Base-by-base conservation (phyloP, 257 asterid species). In the Datura wrightii region DNA sequence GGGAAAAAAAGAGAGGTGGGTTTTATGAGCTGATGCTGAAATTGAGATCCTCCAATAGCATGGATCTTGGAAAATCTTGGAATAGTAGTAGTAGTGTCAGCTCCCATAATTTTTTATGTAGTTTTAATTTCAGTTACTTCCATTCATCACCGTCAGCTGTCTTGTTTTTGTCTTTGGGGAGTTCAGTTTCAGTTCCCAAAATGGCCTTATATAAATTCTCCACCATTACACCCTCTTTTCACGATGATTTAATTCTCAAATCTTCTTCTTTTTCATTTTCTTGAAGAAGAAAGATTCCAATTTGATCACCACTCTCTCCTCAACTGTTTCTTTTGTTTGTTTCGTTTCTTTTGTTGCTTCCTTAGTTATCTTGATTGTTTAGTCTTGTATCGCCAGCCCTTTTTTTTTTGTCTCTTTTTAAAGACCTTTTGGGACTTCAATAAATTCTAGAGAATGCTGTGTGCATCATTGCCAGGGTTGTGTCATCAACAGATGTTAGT, bases 161-260 rank as follows among this genome's bases (percentile, higher is more conserved):
- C 85, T 88, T 90, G 91, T 92, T 65, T 89, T 88, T 84, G 50
- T 84, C 87, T 85, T 82, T 60, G 87, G 92, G 91, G 90, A 83
- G 86, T 87, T 88, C 79, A 80, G 34, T 89, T 87, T 87, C 90
- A 85, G 86, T 87, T 48, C 80, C 84, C 84, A 86, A 82, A 86
- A 90, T 91, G 94, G 89, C 83, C 84, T 65, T 89, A 65, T 79
- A 24, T 82, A 52, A 46, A 69, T 18, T 44, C 41, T 44, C 79
- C n/a, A 69, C 72, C 59, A 39, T 67, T 89, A n/a, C 15, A 39
- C 84, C 91, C 85, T 90, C 83, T 60, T 79, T 79, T 84, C 79
- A 60, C 86, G 88, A 87, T 63, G 82, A 70, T 89, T 91, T 67
- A 34, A 79, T 90, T 83, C 72, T 60, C 72, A 70, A 44, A 52